Percentiles rank a stretch among this genome's conserved stretches.
These are phyloP conservation scores for Amauroascus verrucosus DNA, from an alignment of 2,329 filamentous ascomycete species.

Conservation along the genomic window DNA sequence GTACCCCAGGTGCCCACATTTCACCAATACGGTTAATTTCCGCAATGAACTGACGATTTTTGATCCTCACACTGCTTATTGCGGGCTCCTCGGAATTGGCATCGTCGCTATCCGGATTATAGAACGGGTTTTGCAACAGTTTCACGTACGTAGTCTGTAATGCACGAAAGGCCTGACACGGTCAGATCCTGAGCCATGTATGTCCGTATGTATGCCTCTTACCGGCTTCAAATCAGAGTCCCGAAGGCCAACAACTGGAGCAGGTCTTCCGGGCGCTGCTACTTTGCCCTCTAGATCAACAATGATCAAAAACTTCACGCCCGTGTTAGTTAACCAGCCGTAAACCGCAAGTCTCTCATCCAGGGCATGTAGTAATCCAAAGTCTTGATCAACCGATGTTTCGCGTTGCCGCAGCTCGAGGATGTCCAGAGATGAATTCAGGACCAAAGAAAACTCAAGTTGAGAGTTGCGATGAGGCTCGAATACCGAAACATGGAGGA, in stretches of 20 bases:
- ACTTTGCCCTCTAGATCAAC: constrained; percentile 77
- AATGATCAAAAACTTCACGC: constrained; percentile 78
- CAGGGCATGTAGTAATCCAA: constrained; percentile 82
- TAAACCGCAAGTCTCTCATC: constrained; percentile 91
- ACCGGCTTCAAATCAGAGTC: constrained; percentile 83
- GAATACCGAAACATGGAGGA: constrained; percentile 85
- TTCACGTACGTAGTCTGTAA: constrained; percentile 87
- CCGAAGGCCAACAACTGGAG: constrained; percentile 54
- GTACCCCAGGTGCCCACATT: constrained; percentile 65
- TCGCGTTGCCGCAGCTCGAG: constrained; percentile 75
- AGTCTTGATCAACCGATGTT: constrained; percentile 67
- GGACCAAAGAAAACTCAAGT: constrained; percentile 81
- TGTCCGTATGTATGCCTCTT: no score
- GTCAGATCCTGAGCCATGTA: no score
- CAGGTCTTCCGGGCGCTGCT: constrained; percentile 26
- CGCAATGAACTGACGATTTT: constrained; percentile 64
- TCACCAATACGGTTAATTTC: constrained; percentile 83
- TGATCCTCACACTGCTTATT: constrained; percentile 32
- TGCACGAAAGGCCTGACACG: constrained; percentile 63
- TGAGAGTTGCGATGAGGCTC: constrained; percentile 54
- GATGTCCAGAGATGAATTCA: constrained; percentile 85
- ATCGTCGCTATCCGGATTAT: constrained; percentile 69
- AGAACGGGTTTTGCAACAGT: constrained; percentile 89
- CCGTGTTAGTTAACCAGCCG: constrained; percentile 93
- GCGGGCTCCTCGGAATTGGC: constrained; percentile 24